Evolutionary conservation across 106 monocot genomes (phyloP).

Genomic region (Allium sativum): DNA sequence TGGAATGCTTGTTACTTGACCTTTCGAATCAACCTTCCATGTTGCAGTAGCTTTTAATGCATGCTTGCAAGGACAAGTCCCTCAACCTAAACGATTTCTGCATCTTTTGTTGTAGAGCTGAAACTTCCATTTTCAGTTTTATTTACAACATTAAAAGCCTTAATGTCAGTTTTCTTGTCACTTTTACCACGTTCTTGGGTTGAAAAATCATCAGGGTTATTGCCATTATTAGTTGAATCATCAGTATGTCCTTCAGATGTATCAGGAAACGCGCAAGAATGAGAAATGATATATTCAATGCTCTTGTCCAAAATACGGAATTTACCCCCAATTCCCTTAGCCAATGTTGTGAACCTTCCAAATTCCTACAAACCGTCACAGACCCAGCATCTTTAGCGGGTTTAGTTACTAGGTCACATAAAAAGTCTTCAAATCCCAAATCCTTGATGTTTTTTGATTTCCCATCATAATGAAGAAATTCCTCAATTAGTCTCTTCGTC

Average conservation of each 20-base stretch:
- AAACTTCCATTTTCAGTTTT: constrained; percentile 20
- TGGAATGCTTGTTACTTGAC: constrained; percentile 51
- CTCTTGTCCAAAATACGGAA: constrained; percentile 91
- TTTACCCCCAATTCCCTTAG: too few species aligned
- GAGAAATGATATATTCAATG: constrained; percentile 90
- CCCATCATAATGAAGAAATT: constrained; percentile 38
- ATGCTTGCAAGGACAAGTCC: constrained; percentile 95
- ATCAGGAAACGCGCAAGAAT: constrained; percentile 72
- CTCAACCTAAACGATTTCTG: constrained; percentile 76
- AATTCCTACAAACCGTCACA: too few species aligned
- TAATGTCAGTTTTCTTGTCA: neutral
- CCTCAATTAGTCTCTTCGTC: constrained; percentile 55
- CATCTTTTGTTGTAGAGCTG: constrained; percentile 17
- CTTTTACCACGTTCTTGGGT: constrained; percentile 15
- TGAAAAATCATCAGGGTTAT: too few species aligned
- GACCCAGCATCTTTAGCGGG: too few species aligned
- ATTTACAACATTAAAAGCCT: constrained; percentile 15
- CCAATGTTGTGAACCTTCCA: too few species aligned
- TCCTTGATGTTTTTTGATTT: constrained; percentile 24
- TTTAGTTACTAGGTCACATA: constrained; percentile 84
- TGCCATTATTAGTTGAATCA: neutral
- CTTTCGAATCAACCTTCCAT: constrained; percentile 86
- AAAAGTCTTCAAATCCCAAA: constrained; percentile 78
- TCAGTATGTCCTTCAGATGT: constrained; percentile 23
- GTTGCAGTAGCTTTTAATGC: constrained; percentile 44